Percentiles rank a stretch among this genome's conserved stretches.
Conservation (phyloP, 1,284 basidiomycete genomes). For the Cryptococcus sp. region DNA sequence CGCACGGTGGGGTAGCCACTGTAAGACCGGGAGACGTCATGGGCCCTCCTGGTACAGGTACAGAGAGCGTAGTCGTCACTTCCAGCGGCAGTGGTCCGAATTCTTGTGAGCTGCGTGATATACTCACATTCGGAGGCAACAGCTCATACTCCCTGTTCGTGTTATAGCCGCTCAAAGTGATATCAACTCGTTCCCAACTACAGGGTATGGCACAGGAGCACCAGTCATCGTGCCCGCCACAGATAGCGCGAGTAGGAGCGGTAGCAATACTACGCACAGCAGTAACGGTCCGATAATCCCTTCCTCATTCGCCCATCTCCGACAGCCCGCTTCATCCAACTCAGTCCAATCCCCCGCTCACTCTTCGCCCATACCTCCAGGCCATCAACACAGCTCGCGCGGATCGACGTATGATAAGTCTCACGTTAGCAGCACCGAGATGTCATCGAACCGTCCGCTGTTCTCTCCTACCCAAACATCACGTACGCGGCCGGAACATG, state of each 20-base stretch:
- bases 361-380: slow-evolving; percentile 11
- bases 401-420: slow-evolving; percentile 1
- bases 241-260: not conserved
- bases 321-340: slow-evolving; percentile 8
- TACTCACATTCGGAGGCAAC: not conserved
- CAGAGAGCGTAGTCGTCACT: slow-evolving; percentile 2
- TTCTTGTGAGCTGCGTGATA: not conserved
- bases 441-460: slow-evolving; percentile 26
- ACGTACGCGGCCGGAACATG: not conserved
- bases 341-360: slow-evolving; percentile 5
- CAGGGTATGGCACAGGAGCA: not conserved
- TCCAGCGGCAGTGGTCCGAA: slow-evolving; percentile 3
- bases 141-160: not conserved
- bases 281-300: slow-evolving; percentile 9
- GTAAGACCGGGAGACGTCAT: slow-evolving; percentile 20
- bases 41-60: slow-evolving; percentile 13
- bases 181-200: slow-evolving; percentile 23
- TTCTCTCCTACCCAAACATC: slow-evolving; percentile 38
- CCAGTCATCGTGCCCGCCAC: not conserved
- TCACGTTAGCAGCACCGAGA: slow-evolving; percentile 17
- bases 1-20: not conserved
- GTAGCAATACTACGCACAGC: not conserved
- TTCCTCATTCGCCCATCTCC: slow-evolving; percentile 3
- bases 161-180: slow-evolving; percentile 5
- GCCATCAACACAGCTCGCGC: not conserved